Percentiles rank a stretch among this genome's conserved stretches.
Conservation (phyloP, 2,329 filamentous ascomycete species). For the Fusarium tricinctum region DNA sequence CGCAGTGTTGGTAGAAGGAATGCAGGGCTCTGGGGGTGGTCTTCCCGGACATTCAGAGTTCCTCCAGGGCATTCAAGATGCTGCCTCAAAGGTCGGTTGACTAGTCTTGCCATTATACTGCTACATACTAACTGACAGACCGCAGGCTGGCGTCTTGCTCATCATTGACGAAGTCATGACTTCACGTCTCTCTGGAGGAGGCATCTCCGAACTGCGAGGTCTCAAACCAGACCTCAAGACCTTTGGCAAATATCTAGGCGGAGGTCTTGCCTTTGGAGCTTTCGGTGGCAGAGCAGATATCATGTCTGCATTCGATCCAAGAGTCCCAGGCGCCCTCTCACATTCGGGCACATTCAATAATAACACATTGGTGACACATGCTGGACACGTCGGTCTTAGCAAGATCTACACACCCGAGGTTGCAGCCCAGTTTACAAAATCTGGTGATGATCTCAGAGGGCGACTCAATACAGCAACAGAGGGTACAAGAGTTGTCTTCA, state of each 20-base stretch:
- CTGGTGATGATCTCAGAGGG: conserved; percentile 51
- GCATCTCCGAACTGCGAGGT: conserved; percentile 60
- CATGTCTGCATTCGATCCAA: conserved; percentile 70
- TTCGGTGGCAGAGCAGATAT: conserved; percentile 73
- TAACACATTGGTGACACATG: conserved; percentile 71
- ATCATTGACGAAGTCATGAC: conserved; percentile 82
- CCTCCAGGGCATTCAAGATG: conserved; percentile 63
- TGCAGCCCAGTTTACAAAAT: conserved; percentile 51
- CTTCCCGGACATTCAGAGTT: conserved; percentile 66
- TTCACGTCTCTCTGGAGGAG: conserved; percentile 66
- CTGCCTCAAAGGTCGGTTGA: conserved; percentile 56
- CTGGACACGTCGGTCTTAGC: conserved; percentile 61
- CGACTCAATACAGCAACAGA: conserved; percentile 51
- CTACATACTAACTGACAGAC: neutral
- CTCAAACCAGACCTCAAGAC: conserved; percentile 73
- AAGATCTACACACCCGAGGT: conserved; percentile 54
- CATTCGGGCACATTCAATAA: conserved; percentile 79
- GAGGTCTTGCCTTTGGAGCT: conserved; percentile 75
- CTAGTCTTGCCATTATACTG: neutral
- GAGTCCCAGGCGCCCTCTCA: conserved; percentile 56
- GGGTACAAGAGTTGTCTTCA: conserved; percentile 57
- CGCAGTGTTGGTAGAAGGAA: conserved; percentile 74
- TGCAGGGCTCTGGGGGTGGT: conserved; percentile 75
- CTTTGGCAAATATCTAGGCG: conserved; percentile 76
- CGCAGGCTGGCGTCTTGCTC: conserved; percentile 66